Evolutionary conservation across 306 rosid genomes (phyloP), one percentile per base, ranked within the genome.

Genomic region (Pyrus communis): DNA sequence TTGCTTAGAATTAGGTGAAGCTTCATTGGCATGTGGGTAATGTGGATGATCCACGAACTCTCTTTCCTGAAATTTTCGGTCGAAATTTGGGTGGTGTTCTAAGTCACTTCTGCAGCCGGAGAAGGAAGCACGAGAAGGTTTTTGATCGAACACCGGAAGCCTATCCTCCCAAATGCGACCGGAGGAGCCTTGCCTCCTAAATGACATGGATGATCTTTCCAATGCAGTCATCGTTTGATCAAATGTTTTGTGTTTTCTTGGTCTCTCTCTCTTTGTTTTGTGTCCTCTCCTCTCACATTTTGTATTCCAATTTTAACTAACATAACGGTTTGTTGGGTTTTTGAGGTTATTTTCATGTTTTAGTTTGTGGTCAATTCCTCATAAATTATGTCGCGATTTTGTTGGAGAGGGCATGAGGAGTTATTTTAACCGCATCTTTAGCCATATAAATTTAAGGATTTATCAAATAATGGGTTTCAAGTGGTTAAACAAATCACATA

Each of bases 161-260:
- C 69, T 31, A 31, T 64, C 69, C 69, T 64, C 69, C 69, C 69
- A 64, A 64, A 64, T 66, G 49, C 49, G 28, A 17, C 70, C 70
- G 4, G 18, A 66, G 9, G 70, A 66, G 51, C 70, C 70, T 66
- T 66, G 70, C 27, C 70, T 21, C 10, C 70, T 21, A 66, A 66
- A 66, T 66, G 70, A 66, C 17, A 15, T 21, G 46, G 51, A 66
- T 35, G 70, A 66, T 66, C 70, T 66, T 38, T 38, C 49, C 49
- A 66, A 35, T 21, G 70, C 7, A 35, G 21, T 11, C 70, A 66
- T 64, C 2, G 69, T 66, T 66, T 51, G 9, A 66, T 66, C 51
- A 35, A 62, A 23, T 11, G 4, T 63, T 62, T 30, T 62, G 40
- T 14, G 65, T 8, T 64, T 7, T 64, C 35, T 61, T 61, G 17